Percentiles rank a stretch among this genome's conserved stretches.
Evolutionary conservation across 208 protist species (phyloP).

Genomic region (Acanthamoeba royreba): DNA sequence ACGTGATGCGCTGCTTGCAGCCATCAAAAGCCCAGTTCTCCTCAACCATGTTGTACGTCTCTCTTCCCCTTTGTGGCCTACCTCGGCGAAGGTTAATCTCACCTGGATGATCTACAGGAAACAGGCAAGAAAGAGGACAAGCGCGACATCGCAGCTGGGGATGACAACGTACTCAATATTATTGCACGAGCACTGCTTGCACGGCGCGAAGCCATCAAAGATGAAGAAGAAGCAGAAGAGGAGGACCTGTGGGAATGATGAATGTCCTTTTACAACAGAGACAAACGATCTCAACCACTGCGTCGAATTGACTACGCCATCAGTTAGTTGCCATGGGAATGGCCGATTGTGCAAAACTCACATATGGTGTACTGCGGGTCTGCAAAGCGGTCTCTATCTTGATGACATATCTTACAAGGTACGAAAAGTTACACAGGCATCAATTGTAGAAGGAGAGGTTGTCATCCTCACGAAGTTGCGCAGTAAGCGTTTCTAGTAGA

Average conservation of each 20-base stretch:
- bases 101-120: neutral
- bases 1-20: neutral
- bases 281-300: too few relatives aligned
- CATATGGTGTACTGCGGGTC: too few relatives aligned
- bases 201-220: neutral
- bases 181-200: neutral
- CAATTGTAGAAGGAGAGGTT: too few relatives aligned
- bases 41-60: neutral
- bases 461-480: too few relatives aligned
- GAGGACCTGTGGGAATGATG: neutral
- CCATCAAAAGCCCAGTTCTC: neutral
- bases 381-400: too few relatives aligned
- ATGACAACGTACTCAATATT: conserved; percentile 4
- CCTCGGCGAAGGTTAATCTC: neutral
- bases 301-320: too few relatives aligned
- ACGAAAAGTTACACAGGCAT: too few relatives aligned
- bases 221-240: neutral
- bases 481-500: too few relatives aligned
- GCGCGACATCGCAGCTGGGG: neutral
- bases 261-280: too few relatives aligned
- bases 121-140: neutral
- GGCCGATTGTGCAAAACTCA: too few relatives aligned
- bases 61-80: neutral
- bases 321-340: too few relatives aligned
- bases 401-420: too few relatives aligned